phyloP scores from a whole-genome alignment of 139 green algal species.

The Coelastrella sp. region DNA sequence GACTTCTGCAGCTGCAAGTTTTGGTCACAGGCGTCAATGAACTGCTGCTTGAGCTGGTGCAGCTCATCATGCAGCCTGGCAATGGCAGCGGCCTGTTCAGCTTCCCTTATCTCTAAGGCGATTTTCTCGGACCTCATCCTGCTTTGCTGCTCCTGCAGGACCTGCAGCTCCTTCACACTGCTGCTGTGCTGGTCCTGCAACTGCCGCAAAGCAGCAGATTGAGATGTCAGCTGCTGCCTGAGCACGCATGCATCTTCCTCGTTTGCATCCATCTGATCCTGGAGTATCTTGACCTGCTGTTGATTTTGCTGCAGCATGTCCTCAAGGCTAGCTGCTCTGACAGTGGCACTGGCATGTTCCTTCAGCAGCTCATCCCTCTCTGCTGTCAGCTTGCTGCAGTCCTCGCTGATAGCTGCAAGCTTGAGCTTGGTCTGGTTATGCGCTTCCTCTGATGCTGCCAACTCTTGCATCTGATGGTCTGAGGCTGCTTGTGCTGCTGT shows the following conservation, averaged over 20 bases:
- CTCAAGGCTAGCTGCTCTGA: constrained; percentile 1
- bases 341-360: background rate
- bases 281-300: background rate
- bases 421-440: background rate
- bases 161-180: background rate
- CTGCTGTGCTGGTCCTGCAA: constrained; percentile 11
- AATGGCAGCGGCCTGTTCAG: constrained; percentile 3
- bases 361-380: constrained; percentile 25
- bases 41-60: constrained; percentile 23
- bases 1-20: background rate
- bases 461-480: background rate
- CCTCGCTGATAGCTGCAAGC: background rate
- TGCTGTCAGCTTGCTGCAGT: background rate
- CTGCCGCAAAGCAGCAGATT: constrained; percentile 11
- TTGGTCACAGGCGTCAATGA: background rate
- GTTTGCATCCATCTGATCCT: background rate
- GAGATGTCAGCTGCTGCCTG: constrained; percentile 21
- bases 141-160: constrained; percentile 7
- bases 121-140: constrained; percentile 18
- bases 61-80: background rate
- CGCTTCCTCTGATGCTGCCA: constrained; percentile 4
- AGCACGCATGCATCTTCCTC: background rate
- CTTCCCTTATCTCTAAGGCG: background rate
- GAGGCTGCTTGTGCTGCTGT: background rate
- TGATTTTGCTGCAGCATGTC: constrained; percentile 17